Conservation (phyloP, 441 rosid species). For the Aleurites moluccanus region DNA sequence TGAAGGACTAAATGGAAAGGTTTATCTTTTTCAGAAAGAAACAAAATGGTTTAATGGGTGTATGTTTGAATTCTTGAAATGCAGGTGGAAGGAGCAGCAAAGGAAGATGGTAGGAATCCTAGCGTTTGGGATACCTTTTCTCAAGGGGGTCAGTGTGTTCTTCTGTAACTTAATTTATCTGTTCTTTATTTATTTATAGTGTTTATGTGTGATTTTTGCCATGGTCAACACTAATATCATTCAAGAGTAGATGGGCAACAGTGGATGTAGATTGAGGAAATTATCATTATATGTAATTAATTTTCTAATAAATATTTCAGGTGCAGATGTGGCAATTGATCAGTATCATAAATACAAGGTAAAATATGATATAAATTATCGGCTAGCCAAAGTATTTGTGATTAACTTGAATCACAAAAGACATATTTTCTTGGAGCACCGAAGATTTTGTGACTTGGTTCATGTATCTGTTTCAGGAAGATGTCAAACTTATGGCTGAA, state of each 20-base stretch:
- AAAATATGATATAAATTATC: background rate
- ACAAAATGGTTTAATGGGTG: background rate
- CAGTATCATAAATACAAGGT: conserved; percentile 74
- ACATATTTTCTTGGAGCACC: background rate
- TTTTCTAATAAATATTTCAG: conserved; percentile 24
- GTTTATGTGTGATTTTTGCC: background rate
- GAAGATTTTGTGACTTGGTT: background rate
- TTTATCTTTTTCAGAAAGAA: background rate
- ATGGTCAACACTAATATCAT: background rate
- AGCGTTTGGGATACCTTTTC: conserved; percentile 62
- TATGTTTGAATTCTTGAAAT: background rate
- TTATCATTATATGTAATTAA: background rate
- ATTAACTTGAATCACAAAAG: background rate
- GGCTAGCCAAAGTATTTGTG: background rate
- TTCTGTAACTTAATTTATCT: background rate
- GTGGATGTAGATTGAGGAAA: background rate
- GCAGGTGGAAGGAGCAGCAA: conserved; percentile 65
- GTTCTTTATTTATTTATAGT: background rate
- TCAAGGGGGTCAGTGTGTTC: conserved; percentile 35
- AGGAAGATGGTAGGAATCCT: conserved; percentile 61
- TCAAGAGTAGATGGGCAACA: background rate
- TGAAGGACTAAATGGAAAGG: background rate
- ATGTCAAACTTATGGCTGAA: conserved; percentile 59
- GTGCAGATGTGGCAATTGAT: conserved; percentile 61
- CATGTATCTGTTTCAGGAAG: conserved; percentile 42